These are phyloP conservation scores for Juglanconis juglandina DNA, from an alignment of 2,329 filamentous ascomycete species.

Conservation along the genomic window DNA sequence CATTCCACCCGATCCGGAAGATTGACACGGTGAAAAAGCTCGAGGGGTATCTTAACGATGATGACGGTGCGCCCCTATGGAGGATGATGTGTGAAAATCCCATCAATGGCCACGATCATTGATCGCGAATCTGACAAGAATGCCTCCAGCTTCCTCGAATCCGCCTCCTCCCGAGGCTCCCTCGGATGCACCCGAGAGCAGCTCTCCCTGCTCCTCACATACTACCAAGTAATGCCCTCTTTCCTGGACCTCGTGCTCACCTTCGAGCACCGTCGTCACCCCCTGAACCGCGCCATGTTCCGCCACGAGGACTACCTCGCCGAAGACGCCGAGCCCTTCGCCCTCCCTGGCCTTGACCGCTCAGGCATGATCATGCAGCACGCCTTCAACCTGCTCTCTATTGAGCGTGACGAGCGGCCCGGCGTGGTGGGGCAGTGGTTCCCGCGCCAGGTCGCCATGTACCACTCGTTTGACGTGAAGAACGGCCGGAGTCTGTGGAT, in stretches of 20 bases:
- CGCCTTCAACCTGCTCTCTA: constrained; percentile 1
- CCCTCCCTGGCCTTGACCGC: constrained; percentile 5
- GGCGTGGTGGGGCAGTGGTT: constrained; percentile 20
- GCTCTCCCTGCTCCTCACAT: constrained; percentile 18
- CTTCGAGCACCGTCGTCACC: constrained; percentile 14
- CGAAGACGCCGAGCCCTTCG: constrained; percentile 1
- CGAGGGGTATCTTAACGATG: background rate
- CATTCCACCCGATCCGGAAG: background rate
- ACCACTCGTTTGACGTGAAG: constrained; percentile 11
- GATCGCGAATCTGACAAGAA: background rate
- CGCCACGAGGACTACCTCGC: constrained; percentile 20
- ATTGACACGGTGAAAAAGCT: background rate
- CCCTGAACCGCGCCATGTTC: constrained; percentile 17
- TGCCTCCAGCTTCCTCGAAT: constrained; percentile 17
- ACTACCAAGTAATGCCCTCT: constrained; percentile 24
- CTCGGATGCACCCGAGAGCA: constrained; percentile 22
- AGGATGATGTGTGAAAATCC: background rate
- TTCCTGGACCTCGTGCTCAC: constrained; percentile 23
- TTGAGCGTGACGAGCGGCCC: background rate
- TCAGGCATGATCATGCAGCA: constrained; percentile 20
- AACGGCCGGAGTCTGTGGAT: constrained; percentile 8
- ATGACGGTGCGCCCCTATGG: background rate
- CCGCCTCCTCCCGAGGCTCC: constrained; percentile 14
- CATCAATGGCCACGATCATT: background rate
- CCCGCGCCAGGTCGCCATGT: constrained; percentile 2